phyloP scores from a whole-genome alignment of 176 grass and related monocot species.

The Musa beccarii region DNA sequence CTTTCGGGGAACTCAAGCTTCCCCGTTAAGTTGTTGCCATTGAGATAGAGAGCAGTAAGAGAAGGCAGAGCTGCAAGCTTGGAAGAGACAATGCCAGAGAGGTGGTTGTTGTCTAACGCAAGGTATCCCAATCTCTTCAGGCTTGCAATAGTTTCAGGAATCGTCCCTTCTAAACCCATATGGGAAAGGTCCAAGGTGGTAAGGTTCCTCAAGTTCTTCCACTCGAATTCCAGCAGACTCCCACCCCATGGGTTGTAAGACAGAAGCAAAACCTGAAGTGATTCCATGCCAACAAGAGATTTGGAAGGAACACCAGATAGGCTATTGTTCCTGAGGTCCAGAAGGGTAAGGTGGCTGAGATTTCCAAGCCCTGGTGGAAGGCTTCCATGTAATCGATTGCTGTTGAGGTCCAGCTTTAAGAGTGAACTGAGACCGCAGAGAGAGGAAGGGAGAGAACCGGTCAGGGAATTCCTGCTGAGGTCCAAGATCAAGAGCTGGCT shows the following conservation, averaged over 20 bases:
- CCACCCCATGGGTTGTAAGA: constrained; percentile 68
- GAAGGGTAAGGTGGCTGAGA: constrained; percentile 40
- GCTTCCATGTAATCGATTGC: constrained; percentile 42
- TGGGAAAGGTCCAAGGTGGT: constrained; percentile 67
- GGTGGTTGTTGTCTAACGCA: constrained; percentile 62
- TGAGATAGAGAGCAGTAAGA: constrained; percentile 75
- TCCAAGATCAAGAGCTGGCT: constrained; percentile 47
- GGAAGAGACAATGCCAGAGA: constrained; percentile 43
- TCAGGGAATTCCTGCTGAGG: constrained; percentile 39
- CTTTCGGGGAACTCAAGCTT: constrained; percentile 42
- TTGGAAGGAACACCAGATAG: constrained; percentile 32
- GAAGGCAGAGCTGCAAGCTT: constrained; percentile 42
- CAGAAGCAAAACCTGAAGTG: constrained; percentile 70
- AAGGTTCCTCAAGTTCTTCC: constrained; percentile 37
- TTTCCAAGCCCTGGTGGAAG: constrained; percentile 49
- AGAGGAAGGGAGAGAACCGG: constrained; percentile 51
- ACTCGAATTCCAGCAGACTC: constrained; percentile 18
- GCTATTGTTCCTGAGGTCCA: constrained; percentile 89
- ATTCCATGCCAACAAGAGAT: constrained; percentile 31
- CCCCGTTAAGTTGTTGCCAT: constrained; percentile 77
- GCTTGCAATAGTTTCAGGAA: constrained; percentile 49
- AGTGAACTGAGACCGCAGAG: constrained; percentile 53
- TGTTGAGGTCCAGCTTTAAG: constrained; percentile 78
- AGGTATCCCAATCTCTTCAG: constrained; percentile 56
- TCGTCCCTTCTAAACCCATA: constrained; percentile 29